Evolutionary conservation across 768 basidiomycete genomes (phyloP), one percentile per base, ranked within the genome.

Genomic region (Tephrocybe rancida): DNA sequence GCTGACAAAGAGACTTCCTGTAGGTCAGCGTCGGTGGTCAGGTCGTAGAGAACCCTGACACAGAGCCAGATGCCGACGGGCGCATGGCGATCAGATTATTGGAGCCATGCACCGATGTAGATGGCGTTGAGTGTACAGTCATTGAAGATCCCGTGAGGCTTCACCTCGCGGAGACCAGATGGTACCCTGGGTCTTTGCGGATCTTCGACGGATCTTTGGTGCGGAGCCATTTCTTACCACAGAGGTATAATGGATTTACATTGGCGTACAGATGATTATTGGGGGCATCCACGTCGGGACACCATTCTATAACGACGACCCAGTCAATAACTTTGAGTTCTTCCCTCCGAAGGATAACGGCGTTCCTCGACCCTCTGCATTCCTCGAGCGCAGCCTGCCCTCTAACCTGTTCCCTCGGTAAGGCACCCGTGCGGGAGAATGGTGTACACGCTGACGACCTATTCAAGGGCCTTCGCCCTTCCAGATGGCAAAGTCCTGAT

Each of bases 281-380:
- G 52, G 50, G 4, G 57, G 54, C 19, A 51, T 69, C 9, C 66
- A 67, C 30, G 64, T 67, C 24, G 64, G 86, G 21, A 56, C 49
- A n/a, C 14, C 9, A 18, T 56, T 56, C 50, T 56, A 56, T 32
- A 56, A 87, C 61, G 83, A 79, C 25, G 76, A 72, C 45, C 83
- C 84, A 3, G 78, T 81, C 46, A 85, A 85, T 64, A 85, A 83
- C 0, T 69, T 72, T 34, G 74, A 75, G 50, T 76, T 54, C 21
- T 54, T 54, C 42, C 53, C 53, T 24, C 47, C 53, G 5, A 76
- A 76, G 49, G 73, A 74, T 48, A 67, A 69, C 18, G 72, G 72
- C 54, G 4, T 46, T 18, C 52, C 52, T 11, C 35, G 52, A 18
- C 37, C 37, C 21, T 21, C 52, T 5, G 11, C 44, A 37, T 47